Percentiles rank a stretch among this genome's conserved stretches.
Evolutionary conservation across 495 filamentous ascomycete species (phyloP).

Genomic region (Penicillium argentinense): DNA sequence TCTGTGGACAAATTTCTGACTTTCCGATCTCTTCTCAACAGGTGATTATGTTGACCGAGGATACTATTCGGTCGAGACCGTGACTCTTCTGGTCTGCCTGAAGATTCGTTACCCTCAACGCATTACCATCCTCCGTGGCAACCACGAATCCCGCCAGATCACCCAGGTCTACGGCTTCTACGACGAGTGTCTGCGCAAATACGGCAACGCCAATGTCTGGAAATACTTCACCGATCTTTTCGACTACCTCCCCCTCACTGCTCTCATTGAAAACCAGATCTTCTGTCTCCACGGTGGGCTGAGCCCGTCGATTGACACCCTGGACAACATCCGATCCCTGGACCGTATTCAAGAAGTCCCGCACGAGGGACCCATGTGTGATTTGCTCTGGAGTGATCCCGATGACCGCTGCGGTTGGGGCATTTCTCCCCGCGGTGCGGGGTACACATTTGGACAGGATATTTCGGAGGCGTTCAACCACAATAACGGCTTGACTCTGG

Average conservation of each 20-base stretch:
- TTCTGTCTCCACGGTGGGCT: conserved; percentile 98
- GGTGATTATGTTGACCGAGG: conserved; percentile 96
- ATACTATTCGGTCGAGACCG: conserved; percentile 96
- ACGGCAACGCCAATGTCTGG: conserved; percentile 98
- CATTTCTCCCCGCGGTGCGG: conserved; percentile 93
- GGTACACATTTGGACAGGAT: conserved; percentile 98
- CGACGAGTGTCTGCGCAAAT: conserved; percentile 95
- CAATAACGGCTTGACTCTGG: conserved; percentile 96
- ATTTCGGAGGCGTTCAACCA: conserved; percentile 99
- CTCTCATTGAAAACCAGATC: conserved; percentile 99
- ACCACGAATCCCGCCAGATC: conserved; percentile 97
- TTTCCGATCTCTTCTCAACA: conserved; percentile 29
- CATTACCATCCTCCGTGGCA: conserved; percentile 95
- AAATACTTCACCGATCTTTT: conserved; percentile 99
- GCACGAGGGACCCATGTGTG: conserved; percentile 98
- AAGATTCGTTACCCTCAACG: conserved; percentile 96
- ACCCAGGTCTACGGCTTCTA: conserved; percentile 98
- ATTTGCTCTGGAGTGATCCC: conserved; percentile 95
- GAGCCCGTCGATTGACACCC: conserved; percentile 93
- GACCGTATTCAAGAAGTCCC: conserved; percentile 98
- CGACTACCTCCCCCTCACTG: conserved; percentile 97
- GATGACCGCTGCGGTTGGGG: conserved; percentile 99
- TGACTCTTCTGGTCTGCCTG: conserved; percentile 88
- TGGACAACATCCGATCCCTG: conserved; percentile 95
- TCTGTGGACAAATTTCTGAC: not conserved